phyloP scores from a whole-genome alignment of 2,329 filamentous ascomycete species.

The Pyrenophora graminea region DNA sequence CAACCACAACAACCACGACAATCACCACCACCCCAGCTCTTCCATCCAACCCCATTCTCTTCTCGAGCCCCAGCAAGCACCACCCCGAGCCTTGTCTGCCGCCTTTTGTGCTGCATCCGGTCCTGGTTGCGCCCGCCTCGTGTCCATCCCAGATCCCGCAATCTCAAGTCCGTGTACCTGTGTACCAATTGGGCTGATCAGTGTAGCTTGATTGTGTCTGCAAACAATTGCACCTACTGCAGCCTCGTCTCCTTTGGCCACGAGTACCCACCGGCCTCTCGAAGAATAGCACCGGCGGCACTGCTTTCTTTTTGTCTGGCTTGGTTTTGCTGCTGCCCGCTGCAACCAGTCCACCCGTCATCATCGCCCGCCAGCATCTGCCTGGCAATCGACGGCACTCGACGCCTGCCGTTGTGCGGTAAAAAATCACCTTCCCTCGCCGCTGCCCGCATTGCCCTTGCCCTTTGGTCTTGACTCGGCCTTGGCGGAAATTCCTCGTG shows the following conservation, averaged over 20 bases:
- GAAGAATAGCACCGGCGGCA: slow-evolving; percentile 24
- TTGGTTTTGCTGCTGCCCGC: slow-evolving; percentile 33
- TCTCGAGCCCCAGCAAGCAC: slow-evolving; percentile 12
- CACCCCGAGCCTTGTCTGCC: slow-evolving; percentile 19
- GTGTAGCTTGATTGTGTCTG: slow-evolving; percentile 20
- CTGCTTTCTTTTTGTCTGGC: slow-evolving; percentile 32
- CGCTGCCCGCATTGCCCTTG: slow-evolving; percentile 20
- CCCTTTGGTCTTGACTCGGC: slow-evolving; percentile 14
- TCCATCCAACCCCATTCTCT: background rate
- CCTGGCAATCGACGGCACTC: slow-evolving; percentile 3
- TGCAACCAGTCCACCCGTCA: slow-evolving; percentile 23
- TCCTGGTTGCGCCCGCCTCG: slow-evolving; percentile 20
- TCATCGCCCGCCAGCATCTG: slow-evolving; percentile 14
- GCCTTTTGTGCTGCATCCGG: slow-evolving; percentile 29
- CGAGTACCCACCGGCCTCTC: slow-evolving; percentile 22
- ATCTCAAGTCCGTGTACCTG: slow-evolving; percentile 30
- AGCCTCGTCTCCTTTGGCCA: slow-evolving; percentile 41
- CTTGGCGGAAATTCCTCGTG: slow-evolving; percentile 30
- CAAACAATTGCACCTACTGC: slow-evolving; percentile 32
- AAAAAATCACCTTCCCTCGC: slow-evolving; percentile 1
- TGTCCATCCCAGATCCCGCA: slow-evolving; percentile 29
- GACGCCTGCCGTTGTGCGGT: background rate
- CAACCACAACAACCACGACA: slow-evolving; percentile 24
- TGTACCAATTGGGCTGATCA: slow-evolving; percentile 16
- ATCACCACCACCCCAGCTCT: slow-evolving; percentile 9